Conservation (phyloP, 768 basidiomycete species). For the Phanerodontia chrysosporium region DNA sequence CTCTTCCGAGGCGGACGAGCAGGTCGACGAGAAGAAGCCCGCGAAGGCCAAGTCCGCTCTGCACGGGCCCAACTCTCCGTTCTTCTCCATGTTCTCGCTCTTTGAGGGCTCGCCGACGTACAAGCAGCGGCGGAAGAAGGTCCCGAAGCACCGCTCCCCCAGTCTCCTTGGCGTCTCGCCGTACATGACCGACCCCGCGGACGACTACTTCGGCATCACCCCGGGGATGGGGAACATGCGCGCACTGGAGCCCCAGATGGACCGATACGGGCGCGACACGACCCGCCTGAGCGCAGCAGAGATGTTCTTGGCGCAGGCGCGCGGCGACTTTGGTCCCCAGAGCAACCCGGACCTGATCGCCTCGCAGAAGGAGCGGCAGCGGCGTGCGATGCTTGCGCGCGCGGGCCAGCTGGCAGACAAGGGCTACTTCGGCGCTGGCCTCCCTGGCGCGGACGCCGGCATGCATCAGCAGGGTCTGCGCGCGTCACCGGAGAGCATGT, state of each 20-base stretch:
- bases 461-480: constrained; percentile 1
- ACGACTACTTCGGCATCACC: background rate
- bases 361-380: constrained; percentile 28
- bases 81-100: constrained; percentile 67
- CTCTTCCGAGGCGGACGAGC: constrained; percentile 19
- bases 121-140: constrained; percentile 84
- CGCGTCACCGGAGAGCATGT: constrained; percentile 3
- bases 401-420: constrained; percentile 7
- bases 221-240: constrained; percentile 1
- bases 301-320: constrained; percentile 60
- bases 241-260: constrained; percentile 25
- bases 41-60: constrained; percentile 19
- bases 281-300: constrained; percentile 52
- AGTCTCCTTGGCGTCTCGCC: constrained; percentile 9
- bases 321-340: constrained; percentile 43
- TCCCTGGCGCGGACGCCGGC: constrained; percentile 8
- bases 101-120: constrained; percentile 85
- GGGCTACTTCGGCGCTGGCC: constrained; percentile 5
- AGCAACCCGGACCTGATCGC: constrained; percentile 25
- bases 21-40: constrained; percentile 10
- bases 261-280: constrained; percentile 29
- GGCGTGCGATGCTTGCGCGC: constrained; percentile 22
- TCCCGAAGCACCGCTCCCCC: constrained; percentile 35
- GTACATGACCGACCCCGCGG: constrained; percentile 10
- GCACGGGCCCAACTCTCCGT: constrained; percentile 31